A percentile compares a stretch with the other conserved stretches of the same genome.
Conservation (phyloP, 2,329 filamentous ascomycete genomes). For the Ophiostoma ulmi region DNA sequence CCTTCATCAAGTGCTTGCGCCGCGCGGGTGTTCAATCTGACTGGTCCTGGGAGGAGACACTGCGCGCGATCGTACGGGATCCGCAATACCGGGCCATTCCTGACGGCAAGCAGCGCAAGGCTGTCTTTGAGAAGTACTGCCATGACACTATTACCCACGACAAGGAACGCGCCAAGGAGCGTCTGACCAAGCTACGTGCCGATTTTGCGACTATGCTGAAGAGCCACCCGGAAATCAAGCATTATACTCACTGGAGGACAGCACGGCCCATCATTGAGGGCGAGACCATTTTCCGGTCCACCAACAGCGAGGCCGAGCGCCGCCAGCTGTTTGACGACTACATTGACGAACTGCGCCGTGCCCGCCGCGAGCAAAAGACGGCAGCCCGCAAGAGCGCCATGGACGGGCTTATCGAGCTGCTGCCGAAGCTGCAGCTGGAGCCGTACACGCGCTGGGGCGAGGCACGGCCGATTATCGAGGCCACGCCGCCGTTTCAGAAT, state of each 20-base stretch:
- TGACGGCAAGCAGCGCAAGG: slow-evolving; percentile 83
- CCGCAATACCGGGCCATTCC: slow-evolving; percentile 89
- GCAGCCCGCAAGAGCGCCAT: slow-evolving; percentile 71
- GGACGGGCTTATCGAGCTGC: slow-evolving; percentile 71
- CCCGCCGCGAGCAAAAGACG: slow-evolving; percentile 69
- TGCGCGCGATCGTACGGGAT: slow-evolving; percentile 81
- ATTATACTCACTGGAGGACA: slow-evolving; percentile 96
- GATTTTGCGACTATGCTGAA: slow-evolving; percentile 96
- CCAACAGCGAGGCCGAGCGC: slow-evolving; percentile 79
- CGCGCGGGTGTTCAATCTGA: slow-evolving; percentile 82
- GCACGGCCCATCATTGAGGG: slow-evolving; percentile 89
- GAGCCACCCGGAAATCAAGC: slow-evolving; percentile 92
- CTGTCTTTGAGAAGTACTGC: slow-evolving; percentile 92
- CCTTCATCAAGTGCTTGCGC: slow-evolving; percentile 85
- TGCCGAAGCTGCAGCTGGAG: slow-evolving; percentile 77
- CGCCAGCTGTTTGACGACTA: slow-evolving; percentile 93
- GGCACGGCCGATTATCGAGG: slow-evolving; percentile 75
- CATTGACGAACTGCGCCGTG: slow-evolving; percentile 74
- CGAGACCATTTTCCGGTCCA: slow-evolving; percentile 91
- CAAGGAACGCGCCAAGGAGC: slow-evolving; percentile 89
- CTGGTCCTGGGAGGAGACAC: slow-evolving; percentile 87
- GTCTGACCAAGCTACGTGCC: slow-evolving; percentile 80
- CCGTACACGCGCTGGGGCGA: slow-evolving; percentile 94
- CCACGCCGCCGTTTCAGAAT: slow-evolving; percentile 65
- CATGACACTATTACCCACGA: slow-evolving; percentile 85